A percentile compares a stretch with the other conserved stretches of the same genome.
These are phyloP conservation scores for Tausonia pullulans DNA, from an alignment of 1,284 basidiomycete species.

Conservation along the genomic window DNA sequence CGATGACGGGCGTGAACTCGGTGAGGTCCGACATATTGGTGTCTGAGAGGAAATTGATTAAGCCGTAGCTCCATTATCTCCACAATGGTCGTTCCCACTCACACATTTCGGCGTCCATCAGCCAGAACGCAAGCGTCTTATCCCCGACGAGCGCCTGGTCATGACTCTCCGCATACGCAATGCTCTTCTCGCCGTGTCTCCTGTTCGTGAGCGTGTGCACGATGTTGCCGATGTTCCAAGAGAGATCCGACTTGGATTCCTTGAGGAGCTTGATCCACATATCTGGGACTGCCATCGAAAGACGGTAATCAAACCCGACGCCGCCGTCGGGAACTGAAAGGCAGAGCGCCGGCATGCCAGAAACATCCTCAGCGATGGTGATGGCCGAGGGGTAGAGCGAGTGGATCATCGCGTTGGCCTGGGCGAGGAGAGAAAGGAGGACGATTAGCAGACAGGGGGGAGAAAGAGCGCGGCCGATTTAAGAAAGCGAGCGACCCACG, in stretches of 20 bases:
- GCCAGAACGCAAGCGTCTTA: slow-evolving; percentile 96
- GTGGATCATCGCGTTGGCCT: slow-evolving; percentile 91
- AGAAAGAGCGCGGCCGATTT: no score
- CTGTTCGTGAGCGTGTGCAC: slow-evolving; percentile 84
- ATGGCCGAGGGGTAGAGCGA: slow-evolving; percentile 63
- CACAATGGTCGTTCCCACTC: slow-evolving; percentile 26
- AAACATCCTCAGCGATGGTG: slow-evolving; percentile 92
- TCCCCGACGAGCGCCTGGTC: slow-evolving; percentile 97
- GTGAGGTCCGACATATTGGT: slow-evolving; percentile 90
- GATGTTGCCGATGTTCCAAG: slow-evolving; percentile 83
- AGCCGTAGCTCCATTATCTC: background rate
- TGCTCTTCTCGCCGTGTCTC: slow-evolving; percentile 76
- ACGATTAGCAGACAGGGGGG: background rate
- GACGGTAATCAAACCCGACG: slow-evolving; percentile 91
- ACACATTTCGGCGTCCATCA: slow-evolving; percentile 99
- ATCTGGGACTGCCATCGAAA: slow-evolving; percentile 96
- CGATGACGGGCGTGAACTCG: slow-evolving; percentile 72
- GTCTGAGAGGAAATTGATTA: slow-evolving; percentile 41
- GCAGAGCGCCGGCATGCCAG: slow-evolving; percentile 93
- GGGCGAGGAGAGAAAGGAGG: background rate
- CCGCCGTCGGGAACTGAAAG: slow-evolving; percentile 70
- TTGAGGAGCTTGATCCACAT: slow-evolving; percentile 99
- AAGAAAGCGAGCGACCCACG: slow-evolving; percentile 42
- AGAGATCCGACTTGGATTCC: slow-evolving; percentile 66
- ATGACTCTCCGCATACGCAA: slow-evolving; percentile 93